Evolutionary conservation across 73 alveolate species (phyloP).

Genomic region (Blepharisma stoltei): DNA sequence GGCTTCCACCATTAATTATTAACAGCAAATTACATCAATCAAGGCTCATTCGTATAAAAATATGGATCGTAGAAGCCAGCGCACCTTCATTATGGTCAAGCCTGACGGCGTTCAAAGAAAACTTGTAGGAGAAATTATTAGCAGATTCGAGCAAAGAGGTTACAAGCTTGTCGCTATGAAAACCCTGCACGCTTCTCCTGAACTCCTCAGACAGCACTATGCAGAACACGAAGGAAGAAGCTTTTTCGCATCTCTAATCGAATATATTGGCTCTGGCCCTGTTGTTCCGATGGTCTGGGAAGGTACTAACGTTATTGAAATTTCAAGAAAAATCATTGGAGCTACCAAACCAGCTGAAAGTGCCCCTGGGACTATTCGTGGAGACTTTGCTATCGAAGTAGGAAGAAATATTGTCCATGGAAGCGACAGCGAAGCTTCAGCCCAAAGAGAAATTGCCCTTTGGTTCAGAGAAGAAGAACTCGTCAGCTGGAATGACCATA

Average conservation of each 20-base stretch:
- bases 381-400: slow-evolving; percentile 93
- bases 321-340: slow-evolving; percentile 94
- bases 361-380: slow-evolving; percentile 98
- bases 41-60: not conserved
- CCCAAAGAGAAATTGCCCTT: slow-evolving; percentile 90
- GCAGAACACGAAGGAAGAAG: slow-evolving; percentile 88
- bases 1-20: too few relatives aligned
- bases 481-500: slow-evolving; percentile 74
- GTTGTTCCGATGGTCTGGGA: slow-evolving; percentile 98
- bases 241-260: slow-evolving; percentile 89
- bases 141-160: slow-evolving; percentile 94
- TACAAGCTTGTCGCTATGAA: slow-evolving; percentile 93
- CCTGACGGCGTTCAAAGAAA: slow-evolving; percentile 99
- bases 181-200: slow-evolving; percentile 75
- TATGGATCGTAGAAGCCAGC: slow-evolving; percentile 53
- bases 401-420: slow-evolving; percentile 98
- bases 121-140: slow-evolving; percentile 90
- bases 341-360: slow-evolving; percentile 94
- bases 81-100: slow-evolving; percentile 97
- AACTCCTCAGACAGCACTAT: slow-evolving; percentile 88
- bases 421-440: slow-evolving; percentile 90
- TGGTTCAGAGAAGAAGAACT: slow-evolving; percentile 94
- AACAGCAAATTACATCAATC: too few relatives aligned
- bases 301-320: slow-evolving; percentile 89
- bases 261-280: slow-evolving; percentile 93